Conservation (phyloP, 306 rosid species). For the Trifolium subterraneum region DNA sequence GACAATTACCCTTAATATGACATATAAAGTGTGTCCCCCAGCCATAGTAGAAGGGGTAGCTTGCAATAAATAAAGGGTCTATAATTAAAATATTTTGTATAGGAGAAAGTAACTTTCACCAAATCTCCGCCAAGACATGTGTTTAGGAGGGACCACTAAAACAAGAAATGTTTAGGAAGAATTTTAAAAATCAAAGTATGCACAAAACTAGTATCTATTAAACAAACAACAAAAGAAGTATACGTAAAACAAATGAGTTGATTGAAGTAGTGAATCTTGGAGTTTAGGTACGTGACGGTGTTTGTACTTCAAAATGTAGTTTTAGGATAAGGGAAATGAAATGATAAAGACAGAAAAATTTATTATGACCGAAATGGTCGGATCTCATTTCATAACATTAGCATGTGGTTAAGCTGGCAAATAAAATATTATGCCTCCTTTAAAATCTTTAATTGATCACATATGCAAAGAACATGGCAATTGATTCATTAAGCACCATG, state of each 20-base stretch:
- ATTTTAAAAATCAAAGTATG: conserved; percentile 10
- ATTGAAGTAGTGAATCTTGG: conserved; percentile 36
- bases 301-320: conserved; percentile 42
- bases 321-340: conserved; percentile 49
- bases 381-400: conserved; percentile 62
- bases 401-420: conserved; percentile 77
- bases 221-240: background rate
- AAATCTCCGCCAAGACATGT: conserved; percentile 28
- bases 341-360: conserved; percentile 47
- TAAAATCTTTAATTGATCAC: conserved; percentile 47
- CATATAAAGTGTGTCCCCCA: background rate
- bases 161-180: conserved; percentile 18
- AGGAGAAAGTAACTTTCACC: conserved; percentile 9
- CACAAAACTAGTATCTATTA: conserved; percentile 19
- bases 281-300: conserved; percentile 42
- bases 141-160: conserved; percentile 35
- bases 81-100: background rate
- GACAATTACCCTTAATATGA: background rate
- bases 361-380: conserved; percentile 63
- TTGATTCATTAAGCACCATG: conserved; percentile 54
- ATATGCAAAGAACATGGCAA: conserved; percentile 55
- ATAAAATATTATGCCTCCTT: conserved; percentile 43
- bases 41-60: conserved; percentile 9
- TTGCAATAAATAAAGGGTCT: background rate
- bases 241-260: conserved; percentile 33